Base-by-base conservation (phyloP, 2,329 filamentous ascomycete species). In the Aspergillus niger region DNA sequence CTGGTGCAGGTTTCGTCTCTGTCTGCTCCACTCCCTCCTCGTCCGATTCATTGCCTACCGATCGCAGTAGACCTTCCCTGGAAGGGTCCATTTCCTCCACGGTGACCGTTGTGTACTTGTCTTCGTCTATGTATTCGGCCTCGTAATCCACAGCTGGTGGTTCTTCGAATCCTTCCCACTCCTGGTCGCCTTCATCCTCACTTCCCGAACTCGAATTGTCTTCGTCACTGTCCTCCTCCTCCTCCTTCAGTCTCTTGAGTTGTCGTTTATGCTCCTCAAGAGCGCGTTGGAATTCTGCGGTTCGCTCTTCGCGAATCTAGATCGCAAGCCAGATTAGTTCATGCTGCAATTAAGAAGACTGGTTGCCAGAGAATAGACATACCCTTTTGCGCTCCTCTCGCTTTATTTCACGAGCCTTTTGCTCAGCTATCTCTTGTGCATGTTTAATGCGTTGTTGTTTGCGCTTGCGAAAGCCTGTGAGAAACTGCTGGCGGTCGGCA, bases 391-490 rank as follows among this genome's bases (percentile, higher is more conserved):
- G 83, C 59, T 89, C 81, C 60, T 85, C 81, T 59, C 93, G 84
- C 72, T 85, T 91, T 74, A 97, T 93, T 70, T 92, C 86, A 53
- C 89, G 87, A 51, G 89, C 92, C 73, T 85, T 88, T 76, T 91
- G 89, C 49, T 86, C 88, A 3, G 91, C 91, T 68, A 90, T 83
- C 67, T 95, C 92, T 72, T 95, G 90, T 1, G 94, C 94, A 76
- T 89, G 83, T 80, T 96, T 96, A 67, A 89, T 87, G 39, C 95
- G 86, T 75, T 92, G 90, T 56, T 91, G 80, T 77, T 97, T 98
- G 76, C 95, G 89, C 83, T 98, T 99, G 81, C 94, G 93, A 79
- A 99, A 99, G 2, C 95, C 95, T 0, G 92, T 97, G 60, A 99
- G 83, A 74, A 91, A 99, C 72, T 98, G 92, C 65, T 90, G 81